Conservation (phyloP, 179 eudicot genomes). For the Spinacia oleracea region DNA sequence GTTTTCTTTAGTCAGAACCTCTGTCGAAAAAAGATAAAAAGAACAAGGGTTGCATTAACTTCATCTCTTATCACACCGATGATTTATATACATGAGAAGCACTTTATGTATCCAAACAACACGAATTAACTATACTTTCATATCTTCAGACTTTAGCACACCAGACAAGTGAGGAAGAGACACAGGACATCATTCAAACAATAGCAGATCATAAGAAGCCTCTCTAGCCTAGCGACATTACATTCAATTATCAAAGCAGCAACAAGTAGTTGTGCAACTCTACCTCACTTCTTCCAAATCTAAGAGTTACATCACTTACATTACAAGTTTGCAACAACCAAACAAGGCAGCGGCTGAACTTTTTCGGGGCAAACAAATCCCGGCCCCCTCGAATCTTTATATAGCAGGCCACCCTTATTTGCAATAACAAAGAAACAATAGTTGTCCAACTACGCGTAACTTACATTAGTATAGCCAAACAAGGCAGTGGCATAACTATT, state of each 20-base stretch:
- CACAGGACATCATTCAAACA: background rate
- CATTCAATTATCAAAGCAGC: background rate
- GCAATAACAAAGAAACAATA: background rate
- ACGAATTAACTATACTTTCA: background rate
- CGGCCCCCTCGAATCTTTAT: no score
- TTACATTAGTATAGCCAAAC: no score
- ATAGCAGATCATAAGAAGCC: background rate
- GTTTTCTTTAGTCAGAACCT: conserved; percentile 91
- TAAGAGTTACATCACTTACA: background rate
- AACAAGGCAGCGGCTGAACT: background rate
- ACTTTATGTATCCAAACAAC: background rate
- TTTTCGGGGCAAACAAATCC: background rate
- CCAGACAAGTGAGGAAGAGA: background rate
- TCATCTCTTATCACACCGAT: background rate
- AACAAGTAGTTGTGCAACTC: background rate
- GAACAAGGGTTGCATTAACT: conserved; percentile 17
- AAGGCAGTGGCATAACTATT: no score
- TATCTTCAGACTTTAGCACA: background rate
- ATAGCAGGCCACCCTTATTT: no score
- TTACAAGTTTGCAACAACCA: no score
- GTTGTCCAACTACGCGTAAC: no score
- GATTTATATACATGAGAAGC: background rate
- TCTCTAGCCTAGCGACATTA: background rate
- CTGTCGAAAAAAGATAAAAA: conserved; percentile 38
- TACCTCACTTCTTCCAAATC: background rate